Evolutionary conservation across 169 alveolate genomes (phyloP), one percentile per base, ranked within the genome.

Genomic region (Neospora caninum): DNA sequence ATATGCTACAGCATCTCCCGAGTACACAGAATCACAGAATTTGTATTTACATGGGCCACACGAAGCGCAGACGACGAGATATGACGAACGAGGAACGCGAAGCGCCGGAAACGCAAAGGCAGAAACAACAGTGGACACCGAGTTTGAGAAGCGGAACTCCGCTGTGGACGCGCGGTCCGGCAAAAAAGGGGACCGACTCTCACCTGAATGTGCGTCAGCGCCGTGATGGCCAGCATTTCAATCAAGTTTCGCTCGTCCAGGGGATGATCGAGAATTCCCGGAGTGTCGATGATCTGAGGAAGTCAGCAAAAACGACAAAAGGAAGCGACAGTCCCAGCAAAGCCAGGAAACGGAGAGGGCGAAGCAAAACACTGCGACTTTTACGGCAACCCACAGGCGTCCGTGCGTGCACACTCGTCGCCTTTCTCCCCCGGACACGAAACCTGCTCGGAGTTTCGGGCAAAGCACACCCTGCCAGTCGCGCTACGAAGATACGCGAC

Each of bases 201-300:
- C 0, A 99, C 99, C 92, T 98, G 99, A 83, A 99, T 97, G 97
- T 99, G 99, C 43, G 99, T 99, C 58, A 99, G 96, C 49, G 99
- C 99, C 38, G 99, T 99, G 42, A 99, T 98, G 25, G 99, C 99
- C 58, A 99, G 98, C 99, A 99, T 99, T 97, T 99, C 99, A 73
- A 99, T 98, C 7, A 99, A 98, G 96, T 99, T 99, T 88, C 99
- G 97, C 97, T 99, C 99, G 95, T 98, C 99, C 93, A 99, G 95
- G 2, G 99, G 98, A 82, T 99, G 99, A 95, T 99, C 99, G 69
- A 99, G 96, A 83, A 99, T 97, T 38, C 99, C 99, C 43, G 99
- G 99, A 0, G 99, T 99, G 96, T 99, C 99, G 43, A 99, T 98
- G 49, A 99, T 98, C 96, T 96, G 94, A 82, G 54, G 69, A 43